Evolutionary conservation across 306 rosid genomes (phyloP), one percentile per base, ranked within the genome.

Genomic region (Abrus pulchellus): DNA sequence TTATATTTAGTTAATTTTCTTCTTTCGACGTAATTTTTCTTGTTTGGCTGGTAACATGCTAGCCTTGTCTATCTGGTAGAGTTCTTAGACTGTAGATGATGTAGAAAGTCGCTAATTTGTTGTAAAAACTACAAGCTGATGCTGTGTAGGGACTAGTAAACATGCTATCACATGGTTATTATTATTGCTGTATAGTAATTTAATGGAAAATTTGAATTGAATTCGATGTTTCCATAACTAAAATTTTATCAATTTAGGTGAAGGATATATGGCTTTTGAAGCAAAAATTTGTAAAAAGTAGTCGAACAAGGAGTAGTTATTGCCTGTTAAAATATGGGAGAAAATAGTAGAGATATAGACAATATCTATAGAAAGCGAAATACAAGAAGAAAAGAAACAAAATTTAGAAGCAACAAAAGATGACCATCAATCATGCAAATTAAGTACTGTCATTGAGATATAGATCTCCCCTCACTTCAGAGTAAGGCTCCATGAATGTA

Each of bases 81-180:
- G 72, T 66, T 8, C 20, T 20, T 20, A 20, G 20, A 20, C 20
- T 20, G 20, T 20, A 20, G 20, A 20, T 20, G 20, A 20, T 20
- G 20, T 20, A 20, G 20, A 20, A 20, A 20, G 20, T 20, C 67
- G 14, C 41, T 36, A 53, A 56, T 78, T 41, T 7, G 55, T 48
- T 57, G 80, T 48, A 73, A 65, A 63, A 67, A 33, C 63, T 77
- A 63, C 49, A n/a, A 72, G 80, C 67, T 50, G 20, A 56, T 56
- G 41, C 49, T 76, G 63, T 72, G 76, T 72, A 83, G 61, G 34
- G 56, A 50, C 33, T 32, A 36, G 2, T 56, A 36, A 78, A 78
- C 29, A 44, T 61, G 28, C 20, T 0, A 20, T 54, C 55, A 28
- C 49, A 20, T 66, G 66, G 41, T 49, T 34, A 48, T 71, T 52